Conservation (phyloP, 768 basidiomycete genomes). For the Hemileccinum impolitum region DNA sequence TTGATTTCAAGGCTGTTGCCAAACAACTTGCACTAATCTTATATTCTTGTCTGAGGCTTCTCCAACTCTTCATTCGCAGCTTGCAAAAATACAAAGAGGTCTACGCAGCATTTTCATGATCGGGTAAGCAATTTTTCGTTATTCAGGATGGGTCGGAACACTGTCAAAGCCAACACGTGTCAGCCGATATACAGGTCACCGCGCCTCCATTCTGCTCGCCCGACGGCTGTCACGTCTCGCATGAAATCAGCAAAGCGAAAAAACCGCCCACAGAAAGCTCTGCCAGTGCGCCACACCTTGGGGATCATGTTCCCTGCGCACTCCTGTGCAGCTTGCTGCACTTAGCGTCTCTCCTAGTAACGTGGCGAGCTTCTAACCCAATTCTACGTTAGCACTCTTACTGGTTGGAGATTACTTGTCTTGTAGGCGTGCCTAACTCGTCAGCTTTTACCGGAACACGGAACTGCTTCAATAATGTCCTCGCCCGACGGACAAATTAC, state of each 20-base stretch:
- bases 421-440: conserved; percentile 1
- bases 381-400: background rate
- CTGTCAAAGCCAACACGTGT: background rate
- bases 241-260: background rate
- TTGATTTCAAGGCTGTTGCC: conserved; percentile 25
- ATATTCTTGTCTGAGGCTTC: too few relatives aligned
- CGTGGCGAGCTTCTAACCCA: background rate
- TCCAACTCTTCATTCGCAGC: background rate
- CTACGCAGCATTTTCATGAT: background rate
- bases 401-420: background rate
- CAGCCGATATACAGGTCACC: background rate
- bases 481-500: background rate
- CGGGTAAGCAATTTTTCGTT: background rate
- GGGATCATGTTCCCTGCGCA: background rate
- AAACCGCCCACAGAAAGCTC: background rate
- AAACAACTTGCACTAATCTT: conserved; percentile 21
- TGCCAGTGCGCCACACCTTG: background rate
- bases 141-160: background rate
- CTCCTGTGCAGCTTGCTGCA: background rate
- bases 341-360: background rate
- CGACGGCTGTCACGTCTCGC: background rate
- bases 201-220: background rate
- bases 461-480: background rate
- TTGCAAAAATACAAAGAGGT: background rate
- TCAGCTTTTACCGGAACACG: background rate